Evolutionary conservation across 352 stramenopile species (phyloP).

Genomic region (Phytopythium montanum): DNA sequence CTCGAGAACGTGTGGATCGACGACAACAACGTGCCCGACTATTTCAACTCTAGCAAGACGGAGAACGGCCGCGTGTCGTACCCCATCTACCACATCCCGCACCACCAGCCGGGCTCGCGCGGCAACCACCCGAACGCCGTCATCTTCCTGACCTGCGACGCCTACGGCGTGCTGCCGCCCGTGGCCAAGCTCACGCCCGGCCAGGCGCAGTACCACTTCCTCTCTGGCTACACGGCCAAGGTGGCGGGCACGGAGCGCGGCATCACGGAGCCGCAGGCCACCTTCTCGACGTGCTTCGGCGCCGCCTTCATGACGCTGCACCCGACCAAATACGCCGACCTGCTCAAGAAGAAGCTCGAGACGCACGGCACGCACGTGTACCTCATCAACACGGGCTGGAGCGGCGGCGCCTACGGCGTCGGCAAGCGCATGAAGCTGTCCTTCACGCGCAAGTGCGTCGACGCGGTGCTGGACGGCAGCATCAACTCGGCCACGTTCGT

Average conservation of each 20-base stretch:
- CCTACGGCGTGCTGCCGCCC: slow-evolving; percentile 96
- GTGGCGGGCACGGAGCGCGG: slow-evolving; percentile 97
- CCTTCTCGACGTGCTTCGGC: slow-evolving; percentile 97
- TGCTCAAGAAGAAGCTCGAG: slow-evolving; percentile 96
- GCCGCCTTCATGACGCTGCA: slow-evolving; percentile 97
- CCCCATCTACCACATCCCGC: slow-evolving; percentile 98
- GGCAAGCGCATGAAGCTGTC: slow-evolving; percentile 95
- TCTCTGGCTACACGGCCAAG: slow-evolving; percentile 98
- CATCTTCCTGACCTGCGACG: slow-evolving; percentile 98
- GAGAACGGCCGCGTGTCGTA: slow-evolving; percentile 99
- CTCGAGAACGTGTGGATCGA: slow-evolving; percentile 96
- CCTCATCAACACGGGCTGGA: slow-evolving; percentile 98
- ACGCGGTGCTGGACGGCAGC: slow-evolving; percentile 48
- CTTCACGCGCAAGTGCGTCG: slow-evolving; percentile 61
- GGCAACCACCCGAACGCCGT: slow-evolving; percentile 96
- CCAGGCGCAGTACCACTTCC: slow-evolving; percentile 99
- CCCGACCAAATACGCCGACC: slow-evolving; percentile 96
- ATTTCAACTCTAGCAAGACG: slow-evolving; percentile 95
- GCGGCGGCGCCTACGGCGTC: slow-evolving; percentile 93
- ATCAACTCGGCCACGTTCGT: slow-evolving; percentile 64
- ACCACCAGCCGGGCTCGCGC: slow-evolving; percentile 85
- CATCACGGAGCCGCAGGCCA: slow-evolving; percentile 94
- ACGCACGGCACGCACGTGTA: slow-evolving; percentile 93
- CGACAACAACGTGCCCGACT: slow-evolving; percentile 88
- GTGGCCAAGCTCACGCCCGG: slow-evolving; percentile 92